Base-by-base conservation (phyloP, 2,329 filamentous ascomycete species). In the Acarospora socialis region DNA sequence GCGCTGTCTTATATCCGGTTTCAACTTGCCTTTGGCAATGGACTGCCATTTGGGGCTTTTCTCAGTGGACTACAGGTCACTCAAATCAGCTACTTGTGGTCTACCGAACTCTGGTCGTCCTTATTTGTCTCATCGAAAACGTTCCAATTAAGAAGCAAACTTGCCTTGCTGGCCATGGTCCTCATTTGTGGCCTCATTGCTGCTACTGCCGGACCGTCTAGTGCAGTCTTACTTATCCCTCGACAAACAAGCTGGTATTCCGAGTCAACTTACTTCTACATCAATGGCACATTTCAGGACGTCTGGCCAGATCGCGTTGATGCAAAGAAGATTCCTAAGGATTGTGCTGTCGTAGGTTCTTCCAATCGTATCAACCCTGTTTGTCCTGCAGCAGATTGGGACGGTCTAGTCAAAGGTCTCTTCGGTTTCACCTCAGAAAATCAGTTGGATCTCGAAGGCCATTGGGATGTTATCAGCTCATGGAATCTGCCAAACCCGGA, bases 61-160 rank as follows among this genome's bases (percentile, higher is more conserved):
- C 30, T 39, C n/a, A 36, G 33, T 2, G 37, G 37, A 4, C 27
- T 39, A 7, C 33, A 39, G 18, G 21, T 39, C 4, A 19, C 21
- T 9, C 37, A 39, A 28, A 21, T 32, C 21, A 36, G 30, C 14
- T 39, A 39, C 16, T 26, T 39, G 9, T 39, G 33, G 33, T 39
- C 33, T 3, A 33, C 36, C 16, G 37, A 39, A 15, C 31, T 36
- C 18, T 36, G 24, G 29, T 33, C 29, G 6, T 21, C 30, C 2
- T 9, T 39, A 2, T n/a, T n/a, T n/a, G n/a, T 4, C n/a, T n/a
- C 4, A 5, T n/a, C n/a, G n/a, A n/a, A n/a, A n/a, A n/a, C n/a
- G n/a, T n/a, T n/a, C n/a, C n/a, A n/a, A n/a, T n/a, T n/a, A n/a
- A 14, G 21, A 3, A 28, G 29, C 3, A 37, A 23, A 21, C 2